These are phyloP conservation scores for Gymnopilus junonius DNA, from an alignment of 768 basidiomycete species.

Conservation along the genomic window DNA sequence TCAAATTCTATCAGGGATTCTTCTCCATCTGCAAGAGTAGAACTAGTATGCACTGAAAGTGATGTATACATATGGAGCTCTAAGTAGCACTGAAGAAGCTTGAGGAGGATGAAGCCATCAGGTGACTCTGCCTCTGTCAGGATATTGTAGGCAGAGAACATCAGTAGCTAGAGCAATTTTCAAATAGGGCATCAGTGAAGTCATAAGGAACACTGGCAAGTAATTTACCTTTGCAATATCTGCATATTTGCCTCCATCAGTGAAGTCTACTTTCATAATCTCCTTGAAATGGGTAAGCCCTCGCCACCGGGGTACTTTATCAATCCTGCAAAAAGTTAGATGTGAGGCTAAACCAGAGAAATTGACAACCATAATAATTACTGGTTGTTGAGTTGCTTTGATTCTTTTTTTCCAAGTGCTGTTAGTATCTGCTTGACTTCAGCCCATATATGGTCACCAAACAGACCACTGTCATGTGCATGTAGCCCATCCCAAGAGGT, in stretches of 20 bases:
- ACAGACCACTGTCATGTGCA: neutral
- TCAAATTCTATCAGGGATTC: conserved; percentile 10
- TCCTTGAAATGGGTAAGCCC: conserved; percentile 30
- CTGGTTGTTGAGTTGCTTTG: neutral
- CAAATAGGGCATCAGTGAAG: too few species aligned
- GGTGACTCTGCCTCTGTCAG: neutral
- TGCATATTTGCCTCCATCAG: conserved; percentile 30
- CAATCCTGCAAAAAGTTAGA: neutral
- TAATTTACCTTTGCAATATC: conserved; percentile 15
- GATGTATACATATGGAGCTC: conserved; percentile 22
- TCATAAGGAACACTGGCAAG: too few species aligned
- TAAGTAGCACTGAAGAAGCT: conserved; percentile 12
- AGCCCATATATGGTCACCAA: neutral
- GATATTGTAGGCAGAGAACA: neutral
- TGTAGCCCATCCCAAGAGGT: neutral
- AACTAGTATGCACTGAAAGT: conserved; percentile 9
- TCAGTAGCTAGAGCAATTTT: neutral
- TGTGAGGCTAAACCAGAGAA: neutral
- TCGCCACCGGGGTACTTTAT: conserved; percentile 23
- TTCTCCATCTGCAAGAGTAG: conserved; percentile 5
- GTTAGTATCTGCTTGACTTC: neutral
- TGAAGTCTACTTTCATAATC: conserved; percentile 24
- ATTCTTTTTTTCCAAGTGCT: neutral
- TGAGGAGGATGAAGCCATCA: conserved; percentile 2
- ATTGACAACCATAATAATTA: neutral